Base-by-base conservation (phyloP, 2,329 filamentous ascomycete genomes). In the Teratosphaeria pseudoeucalypti region DNA sequence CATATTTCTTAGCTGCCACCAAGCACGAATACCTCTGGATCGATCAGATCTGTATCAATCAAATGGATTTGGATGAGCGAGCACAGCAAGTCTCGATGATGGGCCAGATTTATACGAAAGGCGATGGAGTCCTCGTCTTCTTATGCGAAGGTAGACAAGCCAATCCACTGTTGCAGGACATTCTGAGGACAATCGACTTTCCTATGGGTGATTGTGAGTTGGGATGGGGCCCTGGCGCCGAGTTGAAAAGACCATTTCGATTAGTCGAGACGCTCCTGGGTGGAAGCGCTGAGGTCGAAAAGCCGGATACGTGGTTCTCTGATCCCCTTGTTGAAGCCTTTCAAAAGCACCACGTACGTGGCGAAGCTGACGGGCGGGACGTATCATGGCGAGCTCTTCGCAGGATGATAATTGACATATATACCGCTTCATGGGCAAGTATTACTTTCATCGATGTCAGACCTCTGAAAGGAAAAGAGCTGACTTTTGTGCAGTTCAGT, bases 31-130 rank as follows among this genome's bases (percentile, higher is more conserved):
- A 39, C 16, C 55, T 63, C 6, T 64, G 62, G 62, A 27, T 60
- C 2, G 62, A 63, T 49, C 56, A 53, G 49, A 52, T 64, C 16
- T 64, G 61, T 56, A 63, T 63, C 34, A 57, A 64, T 47, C 62
- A 64, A 34, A 37, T 27, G 12, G 55, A 61, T 23, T n/a, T 37
- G 10, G 12, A 49, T 23, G 62, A 64, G 55, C 57, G 55, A 39
- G 29, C 27, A 7, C 23, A 26, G 34, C 62, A 64, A 47, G 59
- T 63, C 1, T 54, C 55, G 32, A 58, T 61, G 54, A 63, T 64
- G 62, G 53, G 27, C n/a, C 23, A 43, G 10, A 61, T 64, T 34
- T 64, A 61, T 54, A 11, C 32, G 34, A 49, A 47, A 6, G 60
- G 58, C 3, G 37, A 19, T n/a, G 23, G 58, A 29, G 60, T 62